Evolutionary conservation across 257 asterid genomes (phyloP).

Genomic region (Gentiana straminea): DNA sequence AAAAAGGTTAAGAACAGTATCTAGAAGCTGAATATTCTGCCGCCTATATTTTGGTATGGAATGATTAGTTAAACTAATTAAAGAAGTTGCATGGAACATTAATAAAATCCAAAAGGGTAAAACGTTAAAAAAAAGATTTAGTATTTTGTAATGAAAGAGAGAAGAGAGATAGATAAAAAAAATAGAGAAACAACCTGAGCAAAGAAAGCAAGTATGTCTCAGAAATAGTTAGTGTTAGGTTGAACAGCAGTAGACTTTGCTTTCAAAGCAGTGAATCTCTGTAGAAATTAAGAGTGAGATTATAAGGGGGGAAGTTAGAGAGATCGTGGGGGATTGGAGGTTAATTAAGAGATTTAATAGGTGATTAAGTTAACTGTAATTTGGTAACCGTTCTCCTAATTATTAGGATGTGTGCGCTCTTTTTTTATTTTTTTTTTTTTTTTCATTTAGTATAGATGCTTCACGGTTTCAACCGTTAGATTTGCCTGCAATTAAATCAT

Average conservation of each 20-base stretch:
- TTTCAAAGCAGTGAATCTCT: background rate
- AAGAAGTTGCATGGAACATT: too few relatives aligned
- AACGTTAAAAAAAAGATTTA: background rate
- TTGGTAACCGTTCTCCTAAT: slow-evolving; percentile 11
- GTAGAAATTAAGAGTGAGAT: background rate
- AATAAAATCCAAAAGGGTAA: background rate
- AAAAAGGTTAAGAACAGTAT: too few relatives aligned
- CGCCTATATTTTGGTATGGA: too few relatives aligned
- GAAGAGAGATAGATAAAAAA: background rate
- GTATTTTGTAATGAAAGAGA: slow-evolving; percentile 6
- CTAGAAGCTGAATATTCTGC: too few relatives aligned
- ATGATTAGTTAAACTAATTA: too few relatives aligned
- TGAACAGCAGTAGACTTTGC: slow-evolving; percentile 10
- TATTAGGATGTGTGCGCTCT: slow-evolving; percentile 3
- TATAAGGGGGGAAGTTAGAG: slow-evolving; percentile 12
- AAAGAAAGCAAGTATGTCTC: slow-evolving; percentile 10
- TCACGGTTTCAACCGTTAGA: too few relatives aligned
- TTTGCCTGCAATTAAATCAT: too few relatives aligned
- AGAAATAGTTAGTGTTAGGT: background rate
- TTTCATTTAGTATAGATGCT: background rate
- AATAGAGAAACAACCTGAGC: slow-evolving; percentile 2
- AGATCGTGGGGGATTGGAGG: background rate
- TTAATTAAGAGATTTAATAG: slow-evolving; percentile 9
- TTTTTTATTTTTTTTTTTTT: background rate
- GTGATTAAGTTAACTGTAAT: slow-evolving; percentile 8